Base-by-base conservation (phyloP, 192 early-diverging fungal genomes). In the Powellomyces hirtus region DNA sequence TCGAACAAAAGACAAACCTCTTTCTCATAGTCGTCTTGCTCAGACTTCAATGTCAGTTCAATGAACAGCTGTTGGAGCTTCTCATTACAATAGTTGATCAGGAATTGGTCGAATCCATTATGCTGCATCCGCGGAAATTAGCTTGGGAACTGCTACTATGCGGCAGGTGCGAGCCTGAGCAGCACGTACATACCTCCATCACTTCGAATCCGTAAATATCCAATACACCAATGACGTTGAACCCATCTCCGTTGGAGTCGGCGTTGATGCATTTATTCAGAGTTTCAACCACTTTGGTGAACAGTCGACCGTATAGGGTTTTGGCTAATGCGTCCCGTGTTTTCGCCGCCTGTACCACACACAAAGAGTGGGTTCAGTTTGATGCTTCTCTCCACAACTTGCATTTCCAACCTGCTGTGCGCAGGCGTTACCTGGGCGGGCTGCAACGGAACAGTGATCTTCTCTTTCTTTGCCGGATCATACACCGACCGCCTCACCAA, bases 191-290 rank as follows among this genome's bases (percentile, higher is more conserved):
- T 42, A 91, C 89, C 79, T 97, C 91, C 69, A 98, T 94, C 57
- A 98, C 97, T 80, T 98, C 97, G 75, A 98, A 98, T n/a, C 97
- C 97, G 5, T 94, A 94, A 83, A 98, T 98, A 82, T 98, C 97
- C 14, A 98, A 75, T 29, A 98, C 97, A 37, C 97, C 97, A 75
- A 98, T 85, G 30, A 78, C 59, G 40, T 1, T 75, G 38, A 26
- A 49, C n/a, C 44, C 26, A 22, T 18, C 35, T 51, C 24, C 33
- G 13, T 58, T 26, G 8, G 37, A 24, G 11, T 20, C 24, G 18
- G 45, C 11, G 10, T 8, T 18, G 55, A 76, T 77, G 45, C 59
- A 38, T 20, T 55, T n/a, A 44, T 68, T 68, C 22, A 60, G n/a
- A 8, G 57, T 61, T 4, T 31, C 34, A 4, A 76, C 75, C 22